phyloP scores from a whole-genome alignment of 2,329 filamentous ascomycete species.

The Elsinoe batatas region DNA sequence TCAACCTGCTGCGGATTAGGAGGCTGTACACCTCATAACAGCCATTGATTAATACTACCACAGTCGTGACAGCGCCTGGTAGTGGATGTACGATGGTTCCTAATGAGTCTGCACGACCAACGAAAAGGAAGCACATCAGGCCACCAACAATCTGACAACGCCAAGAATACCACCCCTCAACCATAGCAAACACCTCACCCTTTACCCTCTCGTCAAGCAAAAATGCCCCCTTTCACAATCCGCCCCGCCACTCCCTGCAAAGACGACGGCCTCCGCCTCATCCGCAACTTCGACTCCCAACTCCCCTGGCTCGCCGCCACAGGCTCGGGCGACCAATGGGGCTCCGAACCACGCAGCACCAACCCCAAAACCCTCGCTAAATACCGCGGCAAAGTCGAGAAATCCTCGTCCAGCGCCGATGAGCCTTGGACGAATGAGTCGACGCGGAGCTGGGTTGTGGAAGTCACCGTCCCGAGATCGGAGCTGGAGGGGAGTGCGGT shows the following conservation, averaged over 20 bases:
- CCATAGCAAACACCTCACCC: too few species aligned
- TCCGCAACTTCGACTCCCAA: neutral
- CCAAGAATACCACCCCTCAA: too few species aligned
- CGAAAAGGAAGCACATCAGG: too few species aligned
- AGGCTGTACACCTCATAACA: too few species aligned
- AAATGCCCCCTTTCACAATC: neutral
- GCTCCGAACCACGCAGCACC: neutral
- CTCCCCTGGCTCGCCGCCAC: neutral
- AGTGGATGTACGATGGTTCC: too few species aligned
- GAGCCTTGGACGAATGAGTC: neutral
- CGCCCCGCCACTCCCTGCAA: neutral
- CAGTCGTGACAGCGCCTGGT: too few species aligned
- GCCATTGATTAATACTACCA: too few species aligned
- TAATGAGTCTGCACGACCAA: too few species aligned
- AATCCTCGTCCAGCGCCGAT: neutral
- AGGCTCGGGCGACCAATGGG: neutral
- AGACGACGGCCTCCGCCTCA: neutral
- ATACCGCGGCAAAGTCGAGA: neutral
- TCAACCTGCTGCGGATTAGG: too few species aligned
- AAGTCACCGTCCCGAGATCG: neutral
- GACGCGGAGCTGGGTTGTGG: neutral
- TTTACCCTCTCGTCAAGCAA: too few species aligned
- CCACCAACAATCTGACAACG: too few species aligned
- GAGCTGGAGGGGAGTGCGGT: neutral
- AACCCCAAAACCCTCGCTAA: neutral